Percentiles rank a stretch among this genome's conserved stretches.
These are phyloP conservation scores for Tephrocybe rancida DNA, from an alignment of 768 basidiomycete genomes.

Conservation along the genomic window DNA sequence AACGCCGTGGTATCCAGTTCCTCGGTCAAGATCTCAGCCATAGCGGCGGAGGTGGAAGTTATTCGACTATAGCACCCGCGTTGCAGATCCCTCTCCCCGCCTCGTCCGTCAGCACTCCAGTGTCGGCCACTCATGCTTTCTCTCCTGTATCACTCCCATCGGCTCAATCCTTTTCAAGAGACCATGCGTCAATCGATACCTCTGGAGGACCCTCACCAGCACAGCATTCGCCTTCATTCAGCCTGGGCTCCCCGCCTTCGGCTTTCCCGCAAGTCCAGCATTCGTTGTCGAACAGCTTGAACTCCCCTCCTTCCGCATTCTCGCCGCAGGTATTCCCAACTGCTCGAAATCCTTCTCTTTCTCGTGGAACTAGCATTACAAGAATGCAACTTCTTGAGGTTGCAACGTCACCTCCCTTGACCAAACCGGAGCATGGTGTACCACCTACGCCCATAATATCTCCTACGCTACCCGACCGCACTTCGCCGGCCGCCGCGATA, in stretches of 20 bases:
- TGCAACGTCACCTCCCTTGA: slow-evolving; percentile 5
- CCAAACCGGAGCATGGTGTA: neutral
- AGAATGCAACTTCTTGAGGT: slow-evolving; percentile 4
- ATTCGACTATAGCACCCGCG: slow-evolving; percentile 15
- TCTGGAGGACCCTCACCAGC: neutral
- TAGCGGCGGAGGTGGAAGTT: slow-evolving; percentile 12
- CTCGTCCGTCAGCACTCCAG: slow-evolving; percentile 13
- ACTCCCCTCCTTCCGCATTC: slow-evolving; percentile 10
- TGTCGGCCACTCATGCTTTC: slow-evolving; percentile 14
- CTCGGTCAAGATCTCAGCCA: slow-evolving; percentile 4
- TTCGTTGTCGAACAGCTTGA: slow-evolving; percentile 7
- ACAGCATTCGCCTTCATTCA: slow-evolving; percentile 7
- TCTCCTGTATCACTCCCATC: slow-evolving; percentile 23
- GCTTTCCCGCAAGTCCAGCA: slow-evolving; percentile 16
- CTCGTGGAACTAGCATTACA: slow-evolving; percentile 11
- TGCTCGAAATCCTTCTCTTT: slow-evolving; percentile 17
- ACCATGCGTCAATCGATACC: neutral
- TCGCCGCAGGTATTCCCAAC: slow-evolving; percentile 13
- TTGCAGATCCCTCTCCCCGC: slow-evolving; percentile 14
- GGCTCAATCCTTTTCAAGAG: slow-evolving; percentile 12
- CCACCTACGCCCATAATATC: neutral
- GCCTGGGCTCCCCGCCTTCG: neutral
- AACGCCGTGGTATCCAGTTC: slow-evolving; percentile 14
- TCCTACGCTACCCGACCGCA: neutral
- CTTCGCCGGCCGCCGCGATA: neutral